Evolutionary conservation across 2,329 filamentous ascomycete species (phyloP).

Genomic region (Penicillium crustosum): DNA sequence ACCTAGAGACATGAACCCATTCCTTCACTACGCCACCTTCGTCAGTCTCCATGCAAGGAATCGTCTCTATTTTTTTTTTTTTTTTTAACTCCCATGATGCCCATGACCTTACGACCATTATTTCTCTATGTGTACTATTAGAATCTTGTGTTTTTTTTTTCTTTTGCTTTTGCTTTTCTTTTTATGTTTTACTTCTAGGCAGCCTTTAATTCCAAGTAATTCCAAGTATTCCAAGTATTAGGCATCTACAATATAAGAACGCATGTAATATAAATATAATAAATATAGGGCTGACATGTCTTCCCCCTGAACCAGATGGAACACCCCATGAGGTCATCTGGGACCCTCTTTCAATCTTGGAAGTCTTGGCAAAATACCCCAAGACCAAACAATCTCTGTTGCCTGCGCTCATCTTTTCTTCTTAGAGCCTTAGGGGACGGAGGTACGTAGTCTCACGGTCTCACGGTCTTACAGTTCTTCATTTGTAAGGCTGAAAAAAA

Average conservation of each 20-base stretch:
- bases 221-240: too few species aligned
- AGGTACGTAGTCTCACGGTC: not conserved
- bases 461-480: too few species aligned
- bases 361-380: not conserved
- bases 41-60: not conserved
- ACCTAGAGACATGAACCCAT: constrained; percentile 39
- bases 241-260: too few species aligned
- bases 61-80: not conserved
- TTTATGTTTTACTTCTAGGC: not conserved
- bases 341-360: not conserved
- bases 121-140: not conserved
- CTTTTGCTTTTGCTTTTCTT: not conserved
- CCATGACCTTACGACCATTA: not conserved
- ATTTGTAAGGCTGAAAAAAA: constrained; percentile 26
- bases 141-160: not conserved
- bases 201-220: not conserved
- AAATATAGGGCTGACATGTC: not conserved
- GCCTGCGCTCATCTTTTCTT: not conserved
- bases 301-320: not conserved
- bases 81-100: not conserved
- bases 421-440: not conserved
- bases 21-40: not conserved
- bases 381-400: not conserved
- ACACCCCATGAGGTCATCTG: not conserved
- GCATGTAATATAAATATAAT: not conserved